Conservation (phyloP, 805 yeast species). For the Hyphopichia homilentoma region DNA sequence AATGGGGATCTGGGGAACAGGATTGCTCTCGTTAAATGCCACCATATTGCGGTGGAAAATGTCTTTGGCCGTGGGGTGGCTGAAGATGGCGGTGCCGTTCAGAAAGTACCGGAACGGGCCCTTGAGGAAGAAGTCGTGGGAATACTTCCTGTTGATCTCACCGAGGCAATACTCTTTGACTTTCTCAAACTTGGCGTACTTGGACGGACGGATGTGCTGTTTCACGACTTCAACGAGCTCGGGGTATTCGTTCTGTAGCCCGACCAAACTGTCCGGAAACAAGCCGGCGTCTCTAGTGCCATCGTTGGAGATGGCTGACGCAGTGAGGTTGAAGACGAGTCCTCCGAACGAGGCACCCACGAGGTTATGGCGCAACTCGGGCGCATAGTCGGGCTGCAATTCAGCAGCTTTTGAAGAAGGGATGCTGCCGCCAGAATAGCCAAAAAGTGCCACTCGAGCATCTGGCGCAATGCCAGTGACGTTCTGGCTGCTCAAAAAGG, state of each 20-base stretch:
- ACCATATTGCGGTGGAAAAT: constrained; percentile 2
- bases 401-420: constrained; percentile 27
- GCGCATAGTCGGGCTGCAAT: constrained; percentile 26
- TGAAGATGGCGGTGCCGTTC: constrained; percentile 4
- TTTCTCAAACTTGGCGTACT: constrained; percentile 1
- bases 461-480: constrained; percentile 16
- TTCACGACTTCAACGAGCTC: constrained; percentile 8
- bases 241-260: constrained; percentile 23
- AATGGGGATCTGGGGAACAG: constrained; percentile 18
- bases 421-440: constrained; percentile 30
- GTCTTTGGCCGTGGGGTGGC: constrained; percentile 1
- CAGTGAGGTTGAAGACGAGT: constrained; percentile 20
- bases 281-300: constrained; percentile 22
- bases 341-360: constrained; percentile 30
- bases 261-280: constrained; percentile 17
- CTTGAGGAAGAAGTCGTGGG: constrained; percentile 8
- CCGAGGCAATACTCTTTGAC: neutral
- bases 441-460: constrained; percentile 22
- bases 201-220: constrained; percentile 4
- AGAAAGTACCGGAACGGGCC: constrained; percentile 1
- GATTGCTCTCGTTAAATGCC: constrained; percentile 5
- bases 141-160: constrained; percentile 3
- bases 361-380: constrained; percentile 16
- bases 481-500: constrained; percentile 10
- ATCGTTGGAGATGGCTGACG: constrained; percentile 13